Conservation (phyloP, 1,284 basidiomycete species). For the Fomitopsis palustris region DNA sequence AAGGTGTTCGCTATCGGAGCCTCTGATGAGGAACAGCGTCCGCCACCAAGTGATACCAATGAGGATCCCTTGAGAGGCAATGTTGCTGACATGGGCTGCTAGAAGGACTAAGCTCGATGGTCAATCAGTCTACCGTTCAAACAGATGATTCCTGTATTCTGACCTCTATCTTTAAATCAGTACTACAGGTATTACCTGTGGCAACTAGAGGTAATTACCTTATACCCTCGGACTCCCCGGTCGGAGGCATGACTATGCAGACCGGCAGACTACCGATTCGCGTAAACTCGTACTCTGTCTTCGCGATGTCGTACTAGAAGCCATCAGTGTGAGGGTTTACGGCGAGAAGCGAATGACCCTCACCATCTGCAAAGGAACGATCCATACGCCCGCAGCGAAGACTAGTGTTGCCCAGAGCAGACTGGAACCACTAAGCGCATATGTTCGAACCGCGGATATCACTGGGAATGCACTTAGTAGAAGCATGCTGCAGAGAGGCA, state of each 20-base stretch:
- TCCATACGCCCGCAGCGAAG: background rate
- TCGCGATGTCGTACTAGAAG: background rate
- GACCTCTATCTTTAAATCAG: background rate
- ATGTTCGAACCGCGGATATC: background rate
- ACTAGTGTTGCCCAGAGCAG: background rate
- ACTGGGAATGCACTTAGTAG: background rate
- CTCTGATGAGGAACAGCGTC: background rate
- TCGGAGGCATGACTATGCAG: background rate
- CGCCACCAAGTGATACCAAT: background rate
- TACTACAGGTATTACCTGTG: background rate
- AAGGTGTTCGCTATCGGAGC: background rate
- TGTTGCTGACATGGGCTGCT: background rate
- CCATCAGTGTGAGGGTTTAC: background rate
- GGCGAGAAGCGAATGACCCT: background rate
- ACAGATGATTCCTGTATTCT: background rate
- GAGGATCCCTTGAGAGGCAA: background rate
- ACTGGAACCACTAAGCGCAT: background rate
- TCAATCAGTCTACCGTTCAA: background rate
- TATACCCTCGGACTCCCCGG: background rate
- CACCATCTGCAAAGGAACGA: background rate
- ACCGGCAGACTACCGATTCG: background rate
- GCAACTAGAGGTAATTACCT: background rate
- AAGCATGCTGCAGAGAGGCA: background rate
- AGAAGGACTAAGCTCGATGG: background rate
- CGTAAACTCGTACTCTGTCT: background rate